Evolutionary conservation across 2,329 filamentous ascomycete species (phyloP), one percentile per base, ranked within the genome.

Genomic region (Zymoseptoria passerinii): DNA sequence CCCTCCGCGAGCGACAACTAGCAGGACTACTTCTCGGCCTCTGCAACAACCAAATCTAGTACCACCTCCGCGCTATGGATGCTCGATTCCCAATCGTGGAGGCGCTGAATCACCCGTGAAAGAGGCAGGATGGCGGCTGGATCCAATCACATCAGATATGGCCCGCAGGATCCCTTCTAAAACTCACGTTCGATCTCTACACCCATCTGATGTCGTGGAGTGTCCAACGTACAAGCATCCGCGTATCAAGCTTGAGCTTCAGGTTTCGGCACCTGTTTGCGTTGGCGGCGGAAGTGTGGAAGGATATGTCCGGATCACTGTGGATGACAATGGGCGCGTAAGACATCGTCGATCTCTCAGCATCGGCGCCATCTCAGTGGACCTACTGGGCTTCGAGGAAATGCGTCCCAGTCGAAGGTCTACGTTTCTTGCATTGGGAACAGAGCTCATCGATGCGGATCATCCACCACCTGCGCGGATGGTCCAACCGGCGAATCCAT

Each of bases 271-370:
- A 18, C 74, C 79, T 4, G 67, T 82, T 8, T 82, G 80, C 59
- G 78, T 82, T n/a, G 80, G 80, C 18, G 80, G 80, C 28, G 78
- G 80, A 8, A 80, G 76, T 9, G 73, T 81, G 13, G 80, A 82
- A 70, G 80, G 80, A 19, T 73, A 74, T 56, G 71, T 80, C 10
- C 75, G 76, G 54, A 70, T 82, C 53, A 74, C 71, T 6, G 71
- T 81, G 40, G 77, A 81, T 56, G 77, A 78, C 61, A 73, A 75
- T 52, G 75, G 78, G 56, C 71, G 74, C 8, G 67, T 73, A 60
- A 70, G 76, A 58, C 74, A 76, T 58, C 74, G 74, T 62, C 71
- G 73, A 56, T 73, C 73, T 44, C 64, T 83, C 27, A 76, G 76
- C 48, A 74, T 83, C 53, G 76, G 75, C 10, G 74, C 76, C 40